Percentiles rank a stretch among this genome's conserved stretches.
phyloP scores from a whole-genome alignment of 306 rosid genomes.

The Trichosanthes cucumerina region DNA sequence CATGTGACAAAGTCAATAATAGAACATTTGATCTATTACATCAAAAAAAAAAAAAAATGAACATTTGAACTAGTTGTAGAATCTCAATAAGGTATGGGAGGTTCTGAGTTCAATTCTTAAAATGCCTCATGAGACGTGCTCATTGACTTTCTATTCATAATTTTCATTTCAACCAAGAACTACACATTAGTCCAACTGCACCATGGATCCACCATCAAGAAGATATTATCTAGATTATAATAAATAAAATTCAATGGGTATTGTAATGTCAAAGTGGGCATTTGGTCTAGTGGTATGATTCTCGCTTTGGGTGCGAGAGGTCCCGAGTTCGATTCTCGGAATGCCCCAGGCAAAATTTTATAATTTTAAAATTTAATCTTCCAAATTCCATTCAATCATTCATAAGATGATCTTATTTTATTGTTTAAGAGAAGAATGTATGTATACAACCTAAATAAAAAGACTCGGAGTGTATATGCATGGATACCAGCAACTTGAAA shows the following conservation, averaged over 20 bases:
- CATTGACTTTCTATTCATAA: not conserved
- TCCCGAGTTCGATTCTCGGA: constrained; percentile 4
- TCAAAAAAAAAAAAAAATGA: too few relatives aligned
- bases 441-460: not conserved
- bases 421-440: not conserved
- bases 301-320: not conserved
- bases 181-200: not conserved
- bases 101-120: not conserved
- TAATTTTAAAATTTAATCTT: not conserved
- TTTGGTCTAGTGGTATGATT: not conserved
- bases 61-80: not conserved
- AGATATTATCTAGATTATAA: not conserved
- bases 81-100: not conserved
- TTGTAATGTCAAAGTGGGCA: not conserved
- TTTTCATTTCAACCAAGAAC: not conserved
- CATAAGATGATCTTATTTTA: not conserved
- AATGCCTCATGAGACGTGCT: not conserved
- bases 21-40: not conserved
- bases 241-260: not conserved
- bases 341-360: not conserved
- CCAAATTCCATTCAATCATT: not conserved
- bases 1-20: not conserved
- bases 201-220: not conserved
- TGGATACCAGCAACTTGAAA: too few relatives aligned
- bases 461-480: not conserved